These are phyloP conservation scores for Umbelopsis sp. DNA, from an alignment of 192 early-diverging fungal genomes.

Conservation along the genomic window DNA sequence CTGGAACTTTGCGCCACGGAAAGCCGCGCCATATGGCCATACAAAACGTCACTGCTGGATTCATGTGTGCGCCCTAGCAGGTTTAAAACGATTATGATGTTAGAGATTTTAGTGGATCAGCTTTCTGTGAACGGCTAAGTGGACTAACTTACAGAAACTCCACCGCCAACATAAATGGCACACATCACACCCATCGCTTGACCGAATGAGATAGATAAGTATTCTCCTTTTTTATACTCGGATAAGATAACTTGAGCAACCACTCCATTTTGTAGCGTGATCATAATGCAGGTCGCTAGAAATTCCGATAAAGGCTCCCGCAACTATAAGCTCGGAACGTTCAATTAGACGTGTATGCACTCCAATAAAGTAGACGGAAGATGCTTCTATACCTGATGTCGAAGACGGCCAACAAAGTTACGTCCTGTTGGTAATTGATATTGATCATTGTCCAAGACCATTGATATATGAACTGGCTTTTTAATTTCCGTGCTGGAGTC, in stretches of 20 bases:
- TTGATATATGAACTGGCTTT: too few relatives aligned
- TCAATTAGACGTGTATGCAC: too few relatives aligned
- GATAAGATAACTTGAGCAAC: slow-evolving; percentile 49
- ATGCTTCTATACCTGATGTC: too few relatives aligned
- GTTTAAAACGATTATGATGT: neutral
- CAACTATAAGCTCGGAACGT: slow-evolving; percentile 11
- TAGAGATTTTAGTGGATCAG: neutral
- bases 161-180: slow-evolving; percentile 63
- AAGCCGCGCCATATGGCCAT: slow-evolving; percentile 69
- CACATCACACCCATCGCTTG: slow-evolving; percentile 68
- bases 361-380: too few relatives aligned
- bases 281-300: slow-evolving; percentile 69
- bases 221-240: slow-evolving; percentile 24
- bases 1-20: slow-evolving; percentile 67
- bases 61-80: slow-evolving; percentile 70
- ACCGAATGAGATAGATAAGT: slow-evolving; percentile 58
- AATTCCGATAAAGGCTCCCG: slow-evolving; percentile 75
- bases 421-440: too few relatives aligned
- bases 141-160: slow-evolving; percentile 55
- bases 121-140: neutral
- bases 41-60: slow-evolving; percentile 75
- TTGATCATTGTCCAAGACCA: too few relatives aligned
- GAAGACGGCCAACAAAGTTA: too few relatives aligned
- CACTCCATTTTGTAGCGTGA: slow-evolving; percentile 67
- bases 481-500: too few relatives aligned